These are phyloP conservation scores for Neonectria neomacrospora DNA, from an alignment of 2,329 filamentous ascomycete species.

Conservation along the genomic window DNA sequence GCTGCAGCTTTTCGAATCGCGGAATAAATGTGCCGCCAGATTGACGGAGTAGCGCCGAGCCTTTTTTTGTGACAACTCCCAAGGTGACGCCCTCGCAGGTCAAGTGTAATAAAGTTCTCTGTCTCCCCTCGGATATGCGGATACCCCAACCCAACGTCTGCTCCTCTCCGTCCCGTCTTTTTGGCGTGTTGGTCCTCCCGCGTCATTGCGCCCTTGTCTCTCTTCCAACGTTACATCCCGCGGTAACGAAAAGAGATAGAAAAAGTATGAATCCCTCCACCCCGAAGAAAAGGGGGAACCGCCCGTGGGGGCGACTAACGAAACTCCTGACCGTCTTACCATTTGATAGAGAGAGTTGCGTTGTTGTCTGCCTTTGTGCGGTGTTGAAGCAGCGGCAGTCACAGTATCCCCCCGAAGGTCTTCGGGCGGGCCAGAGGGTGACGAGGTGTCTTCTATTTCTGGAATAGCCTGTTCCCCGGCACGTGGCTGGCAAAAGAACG, in stretches of 20 bases:
- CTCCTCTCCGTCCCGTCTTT: neutral
- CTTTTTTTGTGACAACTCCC: neutral
- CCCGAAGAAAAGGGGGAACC: neutral
- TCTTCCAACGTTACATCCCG: constrained; percentile 8
- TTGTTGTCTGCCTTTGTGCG: neutral
- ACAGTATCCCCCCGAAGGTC: neutral
- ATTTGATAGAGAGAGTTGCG: constrained; percentile 3
- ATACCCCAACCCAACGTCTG: neutral
- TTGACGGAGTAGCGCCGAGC: constrained; percentile 6
- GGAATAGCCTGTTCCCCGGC: neutral
- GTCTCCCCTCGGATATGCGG: constrained; percentile 1
- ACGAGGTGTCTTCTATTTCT: constrained; percentile 5
- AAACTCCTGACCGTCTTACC: constrained; percentile 4
- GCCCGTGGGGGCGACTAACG: neutral
- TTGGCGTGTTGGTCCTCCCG: neutral
- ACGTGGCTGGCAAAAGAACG: too few species aligned
- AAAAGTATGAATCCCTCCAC: neutral
- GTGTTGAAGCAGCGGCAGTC: neutral
- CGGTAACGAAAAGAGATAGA: neutral
- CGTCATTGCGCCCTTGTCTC: neutral
- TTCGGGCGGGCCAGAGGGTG: neutral
- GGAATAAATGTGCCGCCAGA: constrained; percentile 13
- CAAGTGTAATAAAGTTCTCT: constrained; percentile 14
- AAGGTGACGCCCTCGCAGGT: constrained; percentile 5
- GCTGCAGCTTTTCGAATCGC: constrained; percentile 9